Conservation (phyloP, 1,284 basidiomycete genomes). For the Sparassis latifolia region DNA sequence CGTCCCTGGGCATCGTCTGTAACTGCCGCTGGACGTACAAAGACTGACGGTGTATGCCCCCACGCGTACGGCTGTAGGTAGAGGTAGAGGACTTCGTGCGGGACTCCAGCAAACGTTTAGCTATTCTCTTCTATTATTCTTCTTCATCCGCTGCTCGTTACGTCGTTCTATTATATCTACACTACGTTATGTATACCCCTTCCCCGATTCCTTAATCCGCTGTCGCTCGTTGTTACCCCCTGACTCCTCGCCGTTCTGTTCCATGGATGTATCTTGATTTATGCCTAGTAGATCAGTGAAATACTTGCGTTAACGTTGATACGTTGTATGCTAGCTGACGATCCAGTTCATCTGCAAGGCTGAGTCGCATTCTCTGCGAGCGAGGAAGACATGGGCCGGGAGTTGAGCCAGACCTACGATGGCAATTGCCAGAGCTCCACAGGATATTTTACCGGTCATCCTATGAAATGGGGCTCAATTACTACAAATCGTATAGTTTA, state of each 20-base stretch:
- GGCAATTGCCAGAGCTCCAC: too few relatives aligned
- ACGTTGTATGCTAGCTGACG: too few relatives aligned
- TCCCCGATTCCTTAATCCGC: conserved; percentile 11
- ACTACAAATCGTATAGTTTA: too few relatives aligned
- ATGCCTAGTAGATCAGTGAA: background rate
- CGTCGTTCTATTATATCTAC: conserved; percentile 10
- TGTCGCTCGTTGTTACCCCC: conserved; percentile 18
- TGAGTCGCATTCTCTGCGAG: too few relatives aligned
- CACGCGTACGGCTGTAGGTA: conserved; percentile 6
- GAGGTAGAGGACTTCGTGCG: background rate
- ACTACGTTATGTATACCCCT: conserved; percentile 18
- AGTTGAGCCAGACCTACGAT: too few relatives aligned
- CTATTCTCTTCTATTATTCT: conserved; percentile 4
- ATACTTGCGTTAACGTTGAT: too few relatives aligned
- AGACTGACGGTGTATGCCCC: background rate
- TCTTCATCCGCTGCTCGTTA: conserved; percentile 4
- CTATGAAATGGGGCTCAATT: too few relatives aligned
- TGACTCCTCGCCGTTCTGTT: background rate
- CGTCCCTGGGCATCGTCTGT: conserved; percentile 85
- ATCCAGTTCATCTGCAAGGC: too few relatives aligned
- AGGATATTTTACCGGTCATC: too few relatives aligned
- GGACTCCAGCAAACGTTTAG: background rate
- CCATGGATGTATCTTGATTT: conserved; percentile 5
- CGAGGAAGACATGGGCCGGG: too few relatives aligned
- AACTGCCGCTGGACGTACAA: conserved; percentile 4